Conservation (phyloP, 805 yeast species). For the Saccharomycopsis sp. region DNA sequence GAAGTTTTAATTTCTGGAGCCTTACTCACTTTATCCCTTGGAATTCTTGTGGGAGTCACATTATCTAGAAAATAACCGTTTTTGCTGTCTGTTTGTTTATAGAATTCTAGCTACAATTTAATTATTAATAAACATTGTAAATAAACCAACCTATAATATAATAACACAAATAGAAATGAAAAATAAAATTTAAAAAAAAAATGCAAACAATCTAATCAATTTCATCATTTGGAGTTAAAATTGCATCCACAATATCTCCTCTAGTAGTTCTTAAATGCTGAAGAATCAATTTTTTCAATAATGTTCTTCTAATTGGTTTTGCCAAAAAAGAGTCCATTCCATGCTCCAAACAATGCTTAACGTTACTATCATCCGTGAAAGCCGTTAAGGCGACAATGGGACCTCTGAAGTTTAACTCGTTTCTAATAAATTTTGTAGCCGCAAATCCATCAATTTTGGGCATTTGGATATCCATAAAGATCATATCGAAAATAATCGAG, state of each 20-base stretch:
- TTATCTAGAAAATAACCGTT: conserved; percentile 5
- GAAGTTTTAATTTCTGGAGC: conserved; percentile 16
- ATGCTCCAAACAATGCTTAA: conserved; percentile 71
- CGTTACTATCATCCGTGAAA: conserved; percentile 87
- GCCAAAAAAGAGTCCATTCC: conserved; percentile 91
- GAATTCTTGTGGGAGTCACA: conserved; percentile 13
- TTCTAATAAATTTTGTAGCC: conserved; percentile 68
- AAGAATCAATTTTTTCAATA: conserved; percentile 36
- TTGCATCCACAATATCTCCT: conserved; percentile 10
- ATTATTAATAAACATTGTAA: conserved; percentile 1
- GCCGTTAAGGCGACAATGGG: conserved; percentile 96
- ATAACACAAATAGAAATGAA: too few relatives aligned
- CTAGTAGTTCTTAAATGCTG: conserved; percentile 10
- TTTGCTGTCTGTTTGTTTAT: not conserved
- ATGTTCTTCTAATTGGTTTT: conserved; percentile 73
- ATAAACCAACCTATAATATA: too few relatives aligned
- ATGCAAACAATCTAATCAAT: too few relatives aligned
- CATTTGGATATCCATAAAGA: conserved; percentile 98
- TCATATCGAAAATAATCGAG: conserved; percentile 36
- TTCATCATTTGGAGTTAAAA: conserved; percentile 13
- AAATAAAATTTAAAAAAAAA: too few relatives aligned
- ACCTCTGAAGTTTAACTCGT: conserved; percentile 43
- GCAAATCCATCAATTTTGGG: conserved; percentile 84
- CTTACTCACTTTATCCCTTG: conserved; percentile 14
- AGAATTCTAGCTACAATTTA: not conserved